Percentiles rank a stretch among this genome's conserved stretches.
Evolutionary conservation across 352 stramenopile genomes (phyloP).

Genomic region (Phytophthora pseudosyringae): DNA sequence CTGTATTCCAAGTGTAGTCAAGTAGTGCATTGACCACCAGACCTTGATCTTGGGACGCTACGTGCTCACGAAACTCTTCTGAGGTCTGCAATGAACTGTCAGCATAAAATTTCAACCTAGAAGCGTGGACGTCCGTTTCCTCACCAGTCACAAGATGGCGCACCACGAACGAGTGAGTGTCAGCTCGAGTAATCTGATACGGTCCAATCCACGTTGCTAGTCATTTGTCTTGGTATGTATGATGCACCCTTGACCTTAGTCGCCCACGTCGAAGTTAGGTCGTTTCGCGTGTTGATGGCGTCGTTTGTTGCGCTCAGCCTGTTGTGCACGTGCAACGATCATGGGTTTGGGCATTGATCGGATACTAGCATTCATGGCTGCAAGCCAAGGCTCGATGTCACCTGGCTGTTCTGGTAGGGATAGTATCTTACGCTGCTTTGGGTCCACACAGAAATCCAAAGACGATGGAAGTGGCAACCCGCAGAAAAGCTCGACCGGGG

Average conservation of each 20-base stretch:
- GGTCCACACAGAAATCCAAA: conserved; percentile 11
- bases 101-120: conserved; percentile 41
- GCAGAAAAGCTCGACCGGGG: conserved; percentile 35
- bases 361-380: not conserved
- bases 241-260: conserved; percentile 41
- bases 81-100: conserved; percentile 32
- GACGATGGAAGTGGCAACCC: not conserved
- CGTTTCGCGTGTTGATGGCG: conserved; percentile 3
- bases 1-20: conserved; percentile 2
- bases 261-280: conserved; percentile 30
- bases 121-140: conserved; percentile 31
- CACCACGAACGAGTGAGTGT: conserved; percentile 33
- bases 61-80: conserved; percentile 33
- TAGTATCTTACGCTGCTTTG: conserved; percentile 1
- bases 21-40: conserved; percentile 11
- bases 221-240: conserved; percentile 12
- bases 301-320: conserved; percentile 16
- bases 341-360: conserved; percentile 26
- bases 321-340: conserved; percentile 1
- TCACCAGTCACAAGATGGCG: conserved; percentile 20
- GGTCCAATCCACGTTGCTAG: not conserved
- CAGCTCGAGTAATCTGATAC: conserved; percentile 27
- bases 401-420: conserved; percentile 10
- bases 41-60: conserved; percentile 26
- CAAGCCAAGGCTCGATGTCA: not conserved